These are phyloP conservation scores for Solanum bukasovii DNA, from an alignment of 257 asterid genomes.

Conservation along the genomic window DNA sequence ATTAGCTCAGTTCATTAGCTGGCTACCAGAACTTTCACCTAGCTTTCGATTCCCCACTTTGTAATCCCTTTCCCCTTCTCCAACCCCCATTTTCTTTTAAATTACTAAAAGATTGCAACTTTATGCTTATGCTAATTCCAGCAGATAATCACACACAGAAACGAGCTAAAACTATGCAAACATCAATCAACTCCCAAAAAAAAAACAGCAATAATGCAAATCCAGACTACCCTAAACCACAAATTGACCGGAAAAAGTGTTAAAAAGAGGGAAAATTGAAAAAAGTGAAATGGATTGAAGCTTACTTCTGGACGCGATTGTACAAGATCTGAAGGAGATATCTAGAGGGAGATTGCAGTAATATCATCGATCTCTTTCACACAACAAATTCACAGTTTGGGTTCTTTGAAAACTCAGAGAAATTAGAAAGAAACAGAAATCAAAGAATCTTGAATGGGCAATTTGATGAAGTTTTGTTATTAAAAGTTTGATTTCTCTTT, in stretches of 20 bases:
- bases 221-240: neutral
- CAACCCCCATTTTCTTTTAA: neutral
- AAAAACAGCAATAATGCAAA: neutral
- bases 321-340: slow-evolving; percentile 88
- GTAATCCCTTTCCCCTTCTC: neutral
- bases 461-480: neutral
- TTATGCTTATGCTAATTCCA: neutral
- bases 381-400: neutral
- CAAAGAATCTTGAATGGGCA: neutral
- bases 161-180: neutral
- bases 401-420: neutral
- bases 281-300: neutral
- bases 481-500: neutral
- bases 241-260: neutral
- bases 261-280: neutral
- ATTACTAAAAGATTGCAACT: neutral
- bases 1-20: neutral
- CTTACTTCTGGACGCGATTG: slow-evolving; percentile 65
- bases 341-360: slow-evolving; percentile 78
- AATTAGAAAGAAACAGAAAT: neutral
- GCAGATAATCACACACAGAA: neutral
- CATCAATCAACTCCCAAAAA: neutral
- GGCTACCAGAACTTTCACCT: neutral
- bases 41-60: neutral
- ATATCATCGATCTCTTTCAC: slow-evolving; percentile 42